phyloP scores from a whole-genome alignment of 805 yeast genomes.

The Saturnispora kantuleensis region DNA sequence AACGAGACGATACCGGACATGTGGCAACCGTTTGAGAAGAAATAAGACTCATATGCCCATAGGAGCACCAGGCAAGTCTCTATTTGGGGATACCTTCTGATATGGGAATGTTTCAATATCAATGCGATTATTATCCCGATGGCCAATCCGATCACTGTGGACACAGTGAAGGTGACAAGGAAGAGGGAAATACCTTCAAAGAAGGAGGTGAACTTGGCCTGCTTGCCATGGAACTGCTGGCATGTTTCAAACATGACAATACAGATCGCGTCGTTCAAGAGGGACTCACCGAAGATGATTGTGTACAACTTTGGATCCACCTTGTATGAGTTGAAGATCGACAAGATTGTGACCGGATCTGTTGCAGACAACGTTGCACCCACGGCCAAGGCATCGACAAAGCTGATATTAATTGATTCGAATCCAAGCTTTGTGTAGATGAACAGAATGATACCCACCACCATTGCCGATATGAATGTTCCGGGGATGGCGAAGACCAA shows the following conservation, averaged over 20 bases:
- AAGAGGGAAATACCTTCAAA: slow-evolving; percentile 93
- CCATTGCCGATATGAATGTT: slow-evolving; percentile 84
- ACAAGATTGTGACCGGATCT: slow-evolving; percentile 93
- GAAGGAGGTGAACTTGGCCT: slow-evolving; percentile 61
- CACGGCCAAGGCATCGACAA: slow-evolving; percentile 94
- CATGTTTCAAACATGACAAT: slow-evolving; percentile 99
- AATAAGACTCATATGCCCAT: slow-evolving; percentile 91
- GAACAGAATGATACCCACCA: slow-evolving; percentile 77
- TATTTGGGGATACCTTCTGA: slow-evolving; percentile 91
- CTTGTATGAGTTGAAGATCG: slow-evolving; percentile 93
- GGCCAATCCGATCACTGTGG: slow-evolving; percentile 79
- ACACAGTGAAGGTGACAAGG: slow-evolving; percentile 84
- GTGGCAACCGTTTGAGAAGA: slow-evolving; percentile 97
- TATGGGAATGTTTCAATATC: slow-evolving; percentile 82
- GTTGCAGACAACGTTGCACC: slow-evolving; percentile 98
- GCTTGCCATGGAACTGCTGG: slow-evolving; percentile 87
- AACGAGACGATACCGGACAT: slow-evolving; percentile 98
- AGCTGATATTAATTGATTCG: slow-evolving; percentile 79
- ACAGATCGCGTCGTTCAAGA: slow-evolving; percentile 93
- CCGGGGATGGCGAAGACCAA: slow-evolving; percentile 95
- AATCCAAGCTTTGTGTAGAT: slow-evolving; percentile 88
- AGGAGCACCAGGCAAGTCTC: slow-evolving; percentile 88
- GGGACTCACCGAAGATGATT: slow-evolving; percentile 92
- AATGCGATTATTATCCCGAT: slow-evolving; percentile 86
- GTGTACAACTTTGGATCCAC: slow-evolving; percentile 97